Percentiles rank a stretch among this genome's conserved stretches.
Conservation (phyloP, 495 filamentous ascomycete species). For the Penicillium silybi region DNA sequence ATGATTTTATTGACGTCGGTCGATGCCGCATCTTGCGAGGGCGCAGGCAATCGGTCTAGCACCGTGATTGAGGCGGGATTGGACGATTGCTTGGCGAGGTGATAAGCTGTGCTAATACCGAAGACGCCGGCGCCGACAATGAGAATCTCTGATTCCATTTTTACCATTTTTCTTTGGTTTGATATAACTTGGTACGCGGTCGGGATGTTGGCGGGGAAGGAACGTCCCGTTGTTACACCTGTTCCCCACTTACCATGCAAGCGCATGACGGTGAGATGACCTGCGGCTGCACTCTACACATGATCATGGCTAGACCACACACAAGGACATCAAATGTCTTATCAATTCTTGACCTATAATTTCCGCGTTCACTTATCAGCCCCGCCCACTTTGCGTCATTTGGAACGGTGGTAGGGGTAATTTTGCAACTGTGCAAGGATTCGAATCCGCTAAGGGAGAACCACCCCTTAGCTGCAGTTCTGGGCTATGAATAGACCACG, state of each 20-base stretch:
- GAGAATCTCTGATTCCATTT: constrained; percentile 23
- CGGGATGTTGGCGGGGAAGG: background rate
- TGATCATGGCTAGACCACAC: background rate
- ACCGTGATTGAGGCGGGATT: constrained; percentile 28
- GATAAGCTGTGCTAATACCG: constrained; percentile 41
- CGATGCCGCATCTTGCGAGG: constrained; percentile 24
- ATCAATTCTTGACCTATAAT: background rate
- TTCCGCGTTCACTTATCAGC: background rate
- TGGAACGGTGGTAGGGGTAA: background rate
- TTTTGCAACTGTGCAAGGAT: background rate
- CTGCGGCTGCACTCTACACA: background rate
- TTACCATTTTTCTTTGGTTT: background rate
- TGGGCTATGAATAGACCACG: background rate
- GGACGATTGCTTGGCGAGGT: constrained; percentile 25
- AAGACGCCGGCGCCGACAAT: constrained; percentile 45
- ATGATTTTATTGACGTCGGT: constrained; percentile 36
- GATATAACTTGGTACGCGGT: background rate
- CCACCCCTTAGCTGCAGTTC: background rate
- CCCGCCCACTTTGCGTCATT: background rate
- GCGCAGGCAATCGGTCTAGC: constrained; percentile 32
- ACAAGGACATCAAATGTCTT: background rate
- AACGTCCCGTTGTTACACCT: background rate
- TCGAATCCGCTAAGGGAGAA: background rate
- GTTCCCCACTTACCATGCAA: background rate
- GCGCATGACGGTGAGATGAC: background rate